phyloP scores from a whole-genome alignment of 352 stramenopile species.

The Globisporangium cylindrosporum region DNA sequence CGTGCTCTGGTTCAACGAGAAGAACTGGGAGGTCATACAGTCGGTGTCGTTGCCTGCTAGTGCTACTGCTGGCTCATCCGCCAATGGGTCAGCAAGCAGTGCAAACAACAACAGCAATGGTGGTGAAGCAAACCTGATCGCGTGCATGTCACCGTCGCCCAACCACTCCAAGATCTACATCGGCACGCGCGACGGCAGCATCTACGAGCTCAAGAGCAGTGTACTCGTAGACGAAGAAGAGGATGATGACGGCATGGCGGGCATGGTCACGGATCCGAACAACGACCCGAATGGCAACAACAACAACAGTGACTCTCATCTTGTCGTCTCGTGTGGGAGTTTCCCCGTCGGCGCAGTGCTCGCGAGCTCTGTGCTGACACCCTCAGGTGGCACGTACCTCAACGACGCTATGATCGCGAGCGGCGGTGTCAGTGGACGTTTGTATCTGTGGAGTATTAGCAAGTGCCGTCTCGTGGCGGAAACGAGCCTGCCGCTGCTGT shows the following conservation, averaged over 20 bases:
- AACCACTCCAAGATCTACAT: slow-evolving; percentile 58
- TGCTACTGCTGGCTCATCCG: slow-evolving; percentile 1
- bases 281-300: neutral
- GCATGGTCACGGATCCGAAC: slow-evolving; percentile 1
- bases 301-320: slow-evolving; percentile 19
- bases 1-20: slow-evolving; percentile 47
- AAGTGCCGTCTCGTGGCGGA: slow-evolving; percentile 43
- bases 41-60: slow-evolving; percentile 24
- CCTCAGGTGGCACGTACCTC: slow-evolving; percentile 42
- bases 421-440: slow-evolving; percentile 38
- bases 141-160: slow-evolving; percentile 44
- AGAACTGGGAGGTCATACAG: slow-evolving; percentile 43
- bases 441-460: slow-evolving; percentile 54
- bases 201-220: slow-evolving; percentile 64
- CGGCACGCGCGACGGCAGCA: slow-evolving; percentile 46
- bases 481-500: slow-evolving; percentile 37
- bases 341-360: slow-evolving; percentile 53
- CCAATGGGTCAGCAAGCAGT: neutral
- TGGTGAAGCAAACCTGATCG: slow-evolving; percentile 17
- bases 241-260: slow-evolving; percentile 30
- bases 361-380: slow-evolving; percentile 47
- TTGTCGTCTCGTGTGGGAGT: slow-evolving; percentile 43
- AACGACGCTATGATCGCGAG: slow-evolving; percentile 49
- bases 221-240: slow-evolving; percentile 58
- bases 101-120: neutral